These are phyloP conservation scores for Larix sibirica DNA, from an alignment of 83 land plant genomes.

Conservation along the genomic window DNA sequence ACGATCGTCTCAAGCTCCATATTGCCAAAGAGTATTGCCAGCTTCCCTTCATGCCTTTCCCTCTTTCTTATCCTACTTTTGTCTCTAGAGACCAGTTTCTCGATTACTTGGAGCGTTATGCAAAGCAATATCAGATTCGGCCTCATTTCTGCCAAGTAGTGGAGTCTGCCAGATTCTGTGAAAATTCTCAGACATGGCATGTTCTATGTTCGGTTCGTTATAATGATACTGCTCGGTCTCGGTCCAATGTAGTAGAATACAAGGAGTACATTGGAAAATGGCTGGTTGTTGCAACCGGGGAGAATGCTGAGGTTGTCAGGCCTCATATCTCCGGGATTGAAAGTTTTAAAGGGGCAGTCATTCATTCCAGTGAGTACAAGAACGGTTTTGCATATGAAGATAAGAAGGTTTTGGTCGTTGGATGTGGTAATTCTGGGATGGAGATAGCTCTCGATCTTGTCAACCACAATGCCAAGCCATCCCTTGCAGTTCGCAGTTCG, in stretches of 20 bases:
- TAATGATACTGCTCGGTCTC: background rate
- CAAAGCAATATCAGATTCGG: constrained; percentile 23
- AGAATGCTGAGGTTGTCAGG: constrained; percentile 30
- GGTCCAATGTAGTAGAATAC: background rate
- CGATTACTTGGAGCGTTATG: constrained; percentile 33
- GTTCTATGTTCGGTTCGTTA: background rate
- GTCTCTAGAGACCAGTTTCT: constrained; percentile 47
- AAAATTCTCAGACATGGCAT: constrained; percentile 20
- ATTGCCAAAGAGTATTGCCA: constrained; percentile 48
- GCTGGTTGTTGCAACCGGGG: constrained; percentile 50
- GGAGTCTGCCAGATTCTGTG: constrained; percentile 24
- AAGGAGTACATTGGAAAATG: constrained; percentile 22
- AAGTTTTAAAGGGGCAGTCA: constrained; percentile 16
- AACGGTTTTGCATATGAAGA: constrained; percentile 25
- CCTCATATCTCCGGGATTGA: constrained; percentile 33
- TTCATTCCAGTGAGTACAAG: constrained; percentile 39
- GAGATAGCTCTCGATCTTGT: constrained; percentile 44
- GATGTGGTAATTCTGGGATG: constrained; percentile 53
- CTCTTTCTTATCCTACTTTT: constrained; percentile 39
- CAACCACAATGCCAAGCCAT: constrained; percentile 27
- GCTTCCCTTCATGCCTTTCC: constrained; percentile 47
- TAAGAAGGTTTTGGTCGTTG: constrained; percentile 38
- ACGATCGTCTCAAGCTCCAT: constrained; percentile 59
- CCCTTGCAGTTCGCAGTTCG: constrained; percentile 45
- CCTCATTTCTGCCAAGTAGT: constrained; percentile 30